These are phyloP conservation scores for Nitzschia palea DNA, from an alignment of 108 stramenopile genomes.

Conservation along the genomic window DNA sequence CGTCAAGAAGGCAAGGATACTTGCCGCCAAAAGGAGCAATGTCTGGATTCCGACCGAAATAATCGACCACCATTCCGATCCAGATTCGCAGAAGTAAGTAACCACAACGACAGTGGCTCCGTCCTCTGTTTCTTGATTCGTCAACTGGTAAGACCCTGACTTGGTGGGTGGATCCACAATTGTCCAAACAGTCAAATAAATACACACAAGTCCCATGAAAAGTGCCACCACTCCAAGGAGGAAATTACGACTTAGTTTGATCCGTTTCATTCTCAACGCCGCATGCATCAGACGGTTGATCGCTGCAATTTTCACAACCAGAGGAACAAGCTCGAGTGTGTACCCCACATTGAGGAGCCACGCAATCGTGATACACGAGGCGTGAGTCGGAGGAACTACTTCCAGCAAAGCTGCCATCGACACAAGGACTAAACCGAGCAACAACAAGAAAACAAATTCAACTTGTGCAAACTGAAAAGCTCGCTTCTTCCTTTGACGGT, in stretches of 20 bases:
- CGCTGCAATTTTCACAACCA: constrained; percentile 42
- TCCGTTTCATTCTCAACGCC: constrained; percentile 22
- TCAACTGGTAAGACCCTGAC: neutral
- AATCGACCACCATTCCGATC: constrained; percentile 1
- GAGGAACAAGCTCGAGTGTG: constrained; percentile 37
- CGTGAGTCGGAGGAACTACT: neutral
- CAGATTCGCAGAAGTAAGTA: constrained; percentile 13
- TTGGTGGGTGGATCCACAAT: constrained; percentile 25
- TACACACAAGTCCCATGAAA: constrained; percentile 4
- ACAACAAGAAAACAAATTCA: constrained; percentile 24
- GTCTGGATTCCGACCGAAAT: constrained; percentile 7
- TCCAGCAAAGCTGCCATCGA: constrained; percentile 23
- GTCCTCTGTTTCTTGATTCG: constrained; percentile 2
- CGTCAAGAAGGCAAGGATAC: constrained; percentile 24
- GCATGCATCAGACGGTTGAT: constrained; percentile 27
- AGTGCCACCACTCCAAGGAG: constrained; percentile 9
- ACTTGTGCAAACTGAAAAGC: constrained; percentile 31
- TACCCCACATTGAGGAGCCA: constrained; percentile 48
- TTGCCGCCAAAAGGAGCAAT: constrained; percentile 20
- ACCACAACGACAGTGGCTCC: constrained; percentile 1
- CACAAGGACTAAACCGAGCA: constrained; percentile 37
- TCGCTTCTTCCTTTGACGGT: neutral
- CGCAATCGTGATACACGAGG: constrained; percentile 19
- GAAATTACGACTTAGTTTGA: constrained; percentile 7
- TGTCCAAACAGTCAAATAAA: constrained; percentile 37